Conservation (phyloP, 2,329 filamentous ascomycete genomes). For the Chaetoscypha palmicola region DNA sequence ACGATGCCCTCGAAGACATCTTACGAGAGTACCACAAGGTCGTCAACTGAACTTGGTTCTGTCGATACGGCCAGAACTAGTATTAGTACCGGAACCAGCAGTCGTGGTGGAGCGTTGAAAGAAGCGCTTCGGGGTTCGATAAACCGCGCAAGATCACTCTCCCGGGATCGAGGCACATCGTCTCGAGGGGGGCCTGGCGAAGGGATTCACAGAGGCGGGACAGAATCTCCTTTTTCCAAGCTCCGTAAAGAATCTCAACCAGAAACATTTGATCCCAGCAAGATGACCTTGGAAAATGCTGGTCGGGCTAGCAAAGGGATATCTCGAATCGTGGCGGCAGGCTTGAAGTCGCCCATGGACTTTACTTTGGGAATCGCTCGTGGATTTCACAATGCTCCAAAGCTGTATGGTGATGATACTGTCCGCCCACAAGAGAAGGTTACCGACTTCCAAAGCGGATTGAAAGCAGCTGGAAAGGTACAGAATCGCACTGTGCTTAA, state of each 20-base stretch:
- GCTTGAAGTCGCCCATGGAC: conserved; percentile 75
- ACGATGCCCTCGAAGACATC: conserved; percentile 25
- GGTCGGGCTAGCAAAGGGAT: conserved; percentile 61
- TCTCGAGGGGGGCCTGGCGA: conserved; percentile 19
- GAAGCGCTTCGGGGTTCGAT: conserved; percentile 28
- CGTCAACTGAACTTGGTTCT: conserved; percentile 12
- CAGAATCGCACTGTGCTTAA: not conserved
- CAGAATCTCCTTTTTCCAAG: conserved; percentile 5
- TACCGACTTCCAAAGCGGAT: conserved; percentile 66
- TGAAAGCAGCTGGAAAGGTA: conserved; percentile 68
- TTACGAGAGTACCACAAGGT: conserved; percentile 21
- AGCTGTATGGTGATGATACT: conserved; percentile 76
- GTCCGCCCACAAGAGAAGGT: conserved; percentile 74
- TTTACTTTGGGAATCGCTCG: conserved; percentile 75
- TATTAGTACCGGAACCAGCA: not conserved
- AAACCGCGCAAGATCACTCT: conserved; percentile 18
- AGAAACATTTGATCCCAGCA: conserved; percentile 29
- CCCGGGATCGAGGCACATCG: conserved; percentile 13
- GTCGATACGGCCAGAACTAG: conserved; percentile 19
- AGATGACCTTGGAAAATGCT: conserved; percentile 47
- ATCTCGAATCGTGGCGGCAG: conserved; percentile 65
- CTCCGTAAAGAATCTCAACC: conserved; percentile 8
- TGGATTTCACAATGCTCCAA: conserved; percentile 83
- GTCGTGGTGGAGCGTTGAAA: conserved; percentile 24
- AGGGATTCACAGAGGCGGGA: conserved; percentile 9